phyloP scores from a whole-genome alignment of 2,329 filamentous ascomycete genomes.

The Calonectria henricotiae region DNA sequence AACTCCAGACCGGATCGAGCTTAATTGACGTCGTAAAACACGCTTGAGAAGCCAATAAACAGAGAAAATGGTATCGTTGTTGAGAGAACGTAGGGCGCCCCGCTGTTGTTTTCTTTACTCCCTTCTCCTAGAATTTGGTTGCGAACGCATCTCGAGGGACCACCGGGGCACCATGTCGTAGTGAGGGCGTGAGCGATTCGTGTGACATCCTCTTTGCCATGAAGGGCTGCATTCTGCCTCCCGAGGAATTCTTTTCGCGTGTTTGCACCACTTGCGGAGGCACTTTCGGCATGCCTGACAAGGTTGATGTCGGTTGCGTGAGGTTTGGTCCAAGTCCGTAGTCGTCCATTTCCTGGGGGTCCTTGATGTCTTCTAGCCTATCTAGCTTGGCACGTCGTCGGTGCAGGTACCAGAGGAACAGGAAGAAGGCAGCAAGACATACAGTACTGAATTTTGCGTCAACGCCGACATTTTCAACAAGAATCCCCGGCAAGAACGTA shows the following conservation, averaged over 20 bases:
- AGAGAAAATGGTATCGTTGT: not conserved
- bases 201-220: constrained; percentile 39
- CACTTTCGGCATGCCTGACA: constrained; percentile 39
- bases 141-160: constrained; percentile 44
- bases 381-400: constrained; percentile 45
- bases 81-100: not conserved
- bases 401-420: constrained; percentile 45
- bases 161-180: constrained; percentile 48
- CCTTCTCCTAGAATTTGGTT: constrained; percentile 35
- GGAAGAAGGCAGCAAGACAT: constrained; percentile 37
- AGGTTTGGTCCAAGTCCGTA: constrained; percentile 44
- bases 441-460: constrained; percentile 23
- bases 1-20: constrained; percentile 21
- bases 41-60: not conserved
- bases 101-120: constrained; percentile 3
- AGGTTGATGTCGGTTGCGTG: not conserved
- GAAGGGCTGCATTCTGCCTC: constrained; percentile 11
- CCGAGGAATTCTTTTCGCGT: constrained; percentile 34
- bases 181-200: constrained; percentile 48
- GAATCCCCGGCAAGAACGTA: constrained; percentile 20
- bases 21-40: constrained; percentile 1
- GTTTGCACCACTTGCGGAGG: constrained; percentile 42
- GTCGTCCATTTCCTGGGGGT: constrained; percentile 51
- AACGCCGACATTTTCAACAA: not conserved
- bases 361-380: constrained; percentile 47